Percentiles rank a stretch among this genome's conserved stretches.
Conservation (phyloP, 2,329 filamentous ascomycete species). For the Ophiognomonia clavigignenti-juglandacearum region DNA sequence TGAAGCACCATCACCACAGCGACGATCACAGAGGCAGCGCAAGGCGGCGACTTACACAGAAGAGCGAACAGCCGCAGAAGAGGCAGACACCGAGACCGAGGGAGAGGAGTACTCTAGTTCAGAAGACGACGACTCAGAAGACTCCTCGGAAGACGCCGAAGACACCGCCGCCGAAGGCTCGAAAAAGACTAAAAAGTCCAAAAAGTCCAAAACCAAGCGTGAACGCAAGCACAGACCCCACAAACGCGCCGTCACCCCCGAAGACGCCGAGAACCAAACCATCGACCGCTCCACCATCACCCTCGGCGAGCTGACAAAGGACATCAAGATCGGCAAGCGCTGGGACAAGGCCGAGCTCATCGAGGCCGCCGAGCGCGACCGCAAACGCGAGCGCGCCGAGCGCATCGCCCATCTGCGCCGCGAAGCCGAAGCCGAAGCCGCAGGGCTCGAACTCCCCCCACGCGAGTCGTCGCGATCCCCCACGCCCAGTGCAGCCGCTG, state of each 20-base stretch:
- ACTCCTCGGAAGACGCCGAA: conserved; percentile 20
- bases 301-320: conserved; percentile 68
- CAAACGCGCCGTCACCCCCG: conserved; percentile 51
- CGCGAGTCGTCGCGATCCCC: conserved; percentile 18
- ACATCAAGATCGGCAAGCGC: conserved; percentile 62
- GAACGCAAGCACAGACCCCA: too few species aligned
- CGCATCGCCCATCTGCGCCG: conserved; percentile 11
- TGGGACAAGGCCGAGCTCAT: conserved; percentile 50
- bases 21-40: conserved; percentile 15
- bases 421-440: conserved; percentile 12
- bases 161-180: too few species aligned
- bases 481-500: conserved; percentile 10
- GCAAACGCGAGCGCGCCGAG: conserved; percentile 43
- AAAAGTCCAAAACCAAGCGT: conserved; percentile 18
- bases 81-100: conserved; percentile 17
- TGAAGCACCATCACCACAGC: conserved; percentile 15
- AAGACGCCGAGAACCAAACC: conserved; percentile 55
- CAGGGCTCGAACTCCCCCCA: conserved; percentile 8
- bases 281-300: conserved; percentile 64
- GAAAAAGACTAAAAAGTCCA: too few species aligned
- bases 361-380: conserved; percentile 66
- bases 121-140: conserved; percentile 10
- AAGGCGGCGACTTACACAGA: conserved; percentile 1
- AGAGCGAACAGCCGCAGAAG: neutral
- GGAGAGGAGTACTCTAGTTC: too few species aligned